phyloP scores from a whole-genome alignment of 2,329 filamentous ascomycete genomes.

The Aschersonia sp. region DNA sequence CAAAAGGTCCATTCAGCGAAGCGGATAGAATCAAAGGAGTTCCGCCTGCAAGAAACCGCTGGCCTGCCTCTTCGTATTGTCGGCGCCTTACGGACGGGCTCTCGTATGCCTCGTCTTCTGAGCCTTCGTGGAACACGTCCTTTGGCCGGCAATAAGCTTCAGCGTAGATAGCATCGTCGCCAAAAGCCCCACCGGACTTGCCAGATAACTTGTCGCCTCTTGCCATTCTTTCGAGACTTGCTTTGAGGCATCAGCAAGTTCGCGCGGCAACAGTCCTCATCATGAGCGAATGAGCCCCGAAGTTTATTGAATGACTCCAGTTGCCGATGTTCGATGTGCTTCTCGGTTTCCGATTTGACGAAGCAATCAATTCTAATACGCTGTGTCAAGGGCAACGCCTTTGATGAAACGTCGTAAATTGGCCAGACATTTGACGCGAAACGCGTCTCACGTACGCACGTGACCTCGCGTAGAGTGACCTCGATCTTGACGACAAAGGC shows the following conservation, averaged over 20 bases:
- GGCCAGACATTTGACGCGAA: constrained; percentile 3
- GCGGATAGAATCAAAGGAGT: constrained; percentile 45
- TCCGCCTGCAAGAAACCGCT: constrained; percentile 41
- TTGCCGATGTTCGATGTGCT: too few relatives aligned
- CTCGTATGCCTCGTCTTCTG: constrained; percentile 41
- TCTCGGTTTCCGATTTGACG: not conserved
- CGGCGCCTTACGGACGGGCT: constrained; percentile 28
- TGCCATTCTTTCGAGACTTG: not conserved
- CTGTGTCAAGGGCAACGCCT: not conserved
- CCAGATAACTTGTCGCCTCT: not conserved
- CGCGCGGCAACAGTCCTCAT: too few relatives aligned
- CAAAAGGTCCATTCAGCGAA: constrained; percentile 46
- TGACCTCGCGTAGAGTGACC: constrained; percentile 19
- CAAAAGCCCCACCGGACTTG: constrained; percentile 7
- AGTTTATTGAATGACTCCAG: too few relatives aligned
- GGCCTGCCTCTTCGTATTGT: constrained; percentile 44
- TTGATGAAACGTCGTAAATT: not conserved
- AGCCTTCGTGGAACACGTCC: constrained; percentile 39
- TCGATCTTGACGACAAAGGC: too few relatives aligned
- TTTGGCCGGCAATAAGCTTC: constrained; percentile 23
- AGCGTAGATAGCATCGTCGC: constrained; percentile 27
- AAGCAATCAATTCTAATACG: not conserved
- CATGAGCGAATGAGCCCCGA: too few relatives aligned
- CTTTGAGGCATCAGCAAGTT: too few relatives aligned
- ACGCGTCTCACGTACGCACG: constrained; percentile 20